Base-by-base conservation (phyloP, 805 yeast species). In the Wickerhamiella nectarea region DNA sequence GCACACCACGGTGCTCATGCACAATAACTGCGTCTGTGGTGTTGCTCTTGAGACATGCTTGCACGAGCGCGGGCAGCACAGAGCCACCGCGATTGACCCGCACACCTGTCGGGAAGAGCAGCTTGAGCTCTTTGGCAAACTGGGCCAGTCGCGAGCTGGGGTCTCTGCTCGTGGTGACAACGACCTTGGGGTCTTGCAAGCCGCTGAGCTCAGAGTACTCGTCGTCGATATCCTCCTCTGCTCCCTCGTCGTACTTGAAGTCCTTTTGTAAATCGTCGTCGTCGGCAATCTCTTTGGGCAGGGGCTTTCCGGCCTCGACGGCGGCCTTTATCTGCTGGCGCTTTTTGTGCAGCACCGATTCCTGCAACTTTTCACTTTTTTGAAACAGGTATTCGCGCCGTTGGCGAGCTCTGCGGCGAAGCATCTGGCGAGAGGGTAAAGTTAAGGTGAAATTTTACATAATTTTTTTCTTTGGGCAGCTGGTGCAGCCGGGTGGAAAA, bases 1-100 rank as follows among this genome's bases (percentile, higher is more conserved):
- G 99, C 0, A 84, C 89, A 74, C 99, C 99, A 64, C 99, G 73
- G 63, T 91, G 98, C 60, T 91, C 99, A 60, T 91, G 97, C 18
- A 91, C 64, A 3, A 91, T 71, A 19, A 91, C 68, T 52, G 91
- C 64, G 60, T 91, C 99, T 1, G 91, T 79, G 8, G 89, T 76
- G 14, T 81, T 82, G 0, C 89, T 76, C 43, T 78, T 66, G 47
- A 80, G 74, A 62, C 96, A 86, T 1, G 94, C 84, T 38, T 78
- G 74, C 3, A 85, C 94, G 37, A 91, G 65, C 41, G 80, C 79
- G 1, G 94, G 80, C 69, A 91, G 75, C 44, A 91, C 73, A 48
- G 87, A 80, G 54, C 79, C 83, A 71, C 99, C 99, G 67, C 99
- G 75, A 63, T 91, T 91, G 46, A 91, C 69, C 55, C 95, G 74